Percentiles rank a stretch among this genome's conserved stretches.
Conservation (phyloP, 1,139 yeast genomes). For the Geotrichum carabidarum region DNA sequence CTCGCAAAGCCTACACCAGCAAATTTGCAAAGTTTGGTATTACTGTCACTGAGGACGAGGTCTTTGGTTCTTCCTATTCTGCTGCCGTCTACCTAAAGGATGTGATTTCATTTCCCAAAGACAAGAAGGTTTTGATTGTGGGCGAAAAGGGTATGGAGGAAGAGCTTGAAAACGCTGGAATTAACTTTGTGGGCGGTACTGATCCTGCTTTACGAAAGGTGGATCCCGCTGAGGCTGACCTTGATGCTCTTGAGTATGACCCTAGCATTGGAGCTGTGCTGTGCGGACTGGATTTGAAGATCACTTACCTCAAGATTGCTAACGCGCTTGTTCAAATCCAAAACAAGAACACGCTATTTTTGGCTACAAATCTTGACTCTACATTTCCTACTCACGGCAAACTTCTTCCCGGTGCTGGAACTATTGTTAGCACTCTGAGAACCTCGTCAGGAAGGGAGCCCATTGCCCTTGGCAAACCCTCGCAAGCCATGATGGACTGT, state of each 20-base stretch:
- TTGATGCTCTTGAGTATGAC: slow-evolving; percentile 47
- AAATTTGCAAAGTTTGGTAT: slow-evolving; percentile 78
- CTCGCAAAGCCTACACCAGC: slow-evolving; percentile 66
- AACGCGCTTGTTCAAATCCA: slow-evolving; percentile 75
- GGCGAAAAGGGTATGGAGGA: slow-evolving; percentile 80
- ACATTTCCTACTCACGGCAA: slow-evolving; percentile 88
- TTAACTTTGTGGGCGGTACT: slow-evolving; percentile 67
- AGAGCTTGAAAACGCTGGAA: slow-evolving; percentile 66
- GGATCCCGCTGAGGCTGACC: slow-evolving; percentile 33
- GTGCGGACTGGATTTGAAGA: slow-evolving; percentile 72
- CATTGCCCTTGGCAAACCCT: slow-evolving; percentile 86
- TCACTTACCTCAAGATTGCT: slow-evolving; percentile 78
- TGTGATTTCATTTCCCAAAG: slow-evolving; percentile 63
- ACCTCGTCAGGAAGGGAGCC: slow-evolving; percentile 73
- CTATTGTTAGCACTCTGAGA: slow-evolving; percentile 76
- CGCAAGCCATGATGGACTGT: slow-evolving; percentile 83
- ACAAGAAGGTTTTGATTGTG: slow-evolving; percentile 76
- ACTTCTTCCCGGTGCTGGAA: slow-evolving; percentile 91
- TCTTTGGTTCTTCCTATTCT: slow-evolving; percentile 89
- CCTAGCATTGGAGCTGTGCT: slow-evolving; percentile 78
- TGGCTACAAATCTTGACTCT: slow-evolving; percentile 94
- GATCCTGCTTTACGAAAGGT: slow-evolving; percentile 38
- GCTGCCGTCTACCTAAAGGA: slow-evolving; percentile 80
- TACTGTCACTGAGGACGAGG: slow-evolving; percentile 58
- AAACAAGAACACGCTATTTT: slow-evolving; percentile 62